Evolutionary conservation across 176 grass and related monocot genomes (phyloP).

Genomic region (Themeda triandra): DNA sequence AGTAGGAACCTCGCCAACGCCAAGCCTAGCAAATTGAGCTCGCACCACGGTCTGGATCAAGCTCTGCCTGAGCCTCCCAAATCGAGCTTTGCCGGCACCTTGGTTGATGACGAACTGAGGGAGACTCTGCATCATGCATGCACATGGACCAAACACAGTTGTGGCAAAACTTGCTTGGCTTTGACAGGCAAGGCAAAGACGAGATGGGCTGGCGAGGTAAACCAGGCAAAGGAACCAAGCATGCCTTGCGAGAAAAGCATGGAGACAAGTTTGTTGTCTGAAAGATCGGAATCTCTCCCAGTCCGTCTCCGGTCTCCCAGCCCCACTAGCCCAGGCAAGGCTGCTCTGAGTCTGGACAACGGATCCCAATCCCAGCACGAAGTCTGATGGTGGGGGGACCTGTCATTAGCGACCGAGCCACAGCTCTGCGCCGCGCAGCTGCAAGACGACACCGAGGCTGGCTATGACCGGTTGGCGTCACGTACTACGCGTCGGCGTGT

Average conservation of each 20-base stretch:
- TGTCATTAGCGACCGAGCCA: background rate
- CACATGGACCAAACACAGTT: too few relatives aligned
- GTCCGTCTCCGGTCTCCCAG: too few relatives aligned
- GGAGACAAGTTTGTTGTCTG: background rate
- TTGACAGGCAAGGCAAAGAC: background rate
- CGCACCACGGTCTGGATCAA: background rate
- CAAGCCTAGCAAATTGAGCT: background rate
- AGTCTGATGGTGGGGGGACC: background rate
- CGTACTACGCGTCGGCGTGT: too few relatives aligned
- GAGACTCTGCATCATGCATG: too few relatives aligned
- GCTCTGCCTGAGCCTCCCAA: background rate
- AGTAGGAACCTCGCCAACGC: too few relatives aligned
- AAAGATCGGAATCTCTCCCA: too few relatives aligned
- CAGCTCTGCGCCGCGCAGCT: background rate
- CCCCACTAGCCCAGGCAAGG: too few relatives aligned
- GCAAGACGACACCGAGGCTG: background rate
- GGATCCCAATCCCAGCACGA: background rate
- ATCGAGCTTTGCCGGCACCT: background rate
- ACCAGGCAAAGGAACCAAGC: background rate
- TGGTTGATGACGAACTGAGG: too few relatives aligned
- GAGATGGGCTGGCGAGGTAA: background rate
- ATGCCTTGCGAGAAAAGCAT: background rate
- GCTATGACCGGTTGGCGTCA: slow-evolving; percentile 8
- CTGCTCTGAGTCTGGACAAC: background rate
- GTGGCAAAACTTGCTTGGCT: background rate